These are phyloP conservation scores for Boechera stricta DNA, from an alignment of 345 rosid genomes.

Conservation along the genomic window DNA sequence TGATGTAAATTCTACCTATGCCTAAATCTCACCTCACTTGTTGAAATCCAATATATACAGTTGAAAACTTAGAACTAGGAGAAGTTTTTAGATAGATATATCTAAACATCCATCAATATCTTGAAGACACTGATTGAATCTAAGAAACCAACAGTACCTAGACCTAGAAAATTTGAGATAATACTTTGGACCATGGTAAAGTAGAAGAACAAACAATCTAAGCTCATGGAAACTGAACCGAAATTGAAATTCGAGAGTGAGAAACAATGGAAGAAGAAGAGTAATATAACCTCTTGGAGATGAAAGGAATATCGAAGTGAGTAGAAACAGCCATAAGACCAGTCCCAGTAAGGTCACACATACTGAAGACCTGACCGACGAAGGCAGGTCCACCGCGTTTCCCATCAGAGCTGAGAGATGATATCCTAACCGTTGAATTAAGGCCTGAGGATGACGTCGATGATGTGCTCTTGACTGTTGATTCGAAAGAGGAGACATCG, in stretches of 20 bases:
- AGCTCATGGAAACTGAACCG: slow-evolving; percentile 14
- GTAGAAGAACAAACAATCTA: not conserved
- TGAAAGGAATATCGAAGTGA: slow-evolving; percentile 86
- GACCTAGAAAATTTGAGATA: not conserved
- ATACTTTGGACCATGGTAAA: not conserved
- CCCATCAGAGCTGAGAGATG: slow-evolving; percentile 68
- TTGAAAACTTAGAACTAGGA: too few relatives aligned
- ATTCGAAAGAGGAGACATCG: slow-evolving; percentile 51
- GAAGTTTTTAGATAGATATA: too few relatives aligned
- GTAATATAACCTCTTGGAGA: slow-evolving; percentile 67
- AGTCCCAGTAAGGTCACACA: slow-evolving; percentile 97
- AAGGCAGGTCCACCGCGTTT: slow-evolving; percentile 92
- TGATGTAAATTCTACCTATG: not conserved
- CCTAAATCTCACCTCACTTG: not conserved
- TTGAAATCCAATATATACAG: too few relatives aligned
- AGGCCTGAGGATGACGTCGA: slow-evolving; percentile 62
- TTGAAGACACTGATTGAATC: not conserved
- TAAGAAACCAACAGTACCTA: not conserved
- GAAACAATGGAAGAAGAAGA: not conserved
- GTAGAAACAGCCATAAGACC: slow-evolving; percentile 97
- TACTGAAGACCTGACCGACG: slow-evolving; percentile 95
- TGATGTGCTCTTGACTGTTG: slow-evolving; percentile 51
- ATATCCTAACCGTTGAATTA: slow-evolving; percentile 79
- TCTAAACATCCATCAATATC: not conserved
- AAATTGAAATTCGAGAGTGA: slow-evolving; percentile 1